A percentile compares a stretch with the other conserved stretches of the same genome.
Conservation (phyloP, 2,329 filamentous ascomycete genomes). For the Pyricularia pennisetigena region DNA sequence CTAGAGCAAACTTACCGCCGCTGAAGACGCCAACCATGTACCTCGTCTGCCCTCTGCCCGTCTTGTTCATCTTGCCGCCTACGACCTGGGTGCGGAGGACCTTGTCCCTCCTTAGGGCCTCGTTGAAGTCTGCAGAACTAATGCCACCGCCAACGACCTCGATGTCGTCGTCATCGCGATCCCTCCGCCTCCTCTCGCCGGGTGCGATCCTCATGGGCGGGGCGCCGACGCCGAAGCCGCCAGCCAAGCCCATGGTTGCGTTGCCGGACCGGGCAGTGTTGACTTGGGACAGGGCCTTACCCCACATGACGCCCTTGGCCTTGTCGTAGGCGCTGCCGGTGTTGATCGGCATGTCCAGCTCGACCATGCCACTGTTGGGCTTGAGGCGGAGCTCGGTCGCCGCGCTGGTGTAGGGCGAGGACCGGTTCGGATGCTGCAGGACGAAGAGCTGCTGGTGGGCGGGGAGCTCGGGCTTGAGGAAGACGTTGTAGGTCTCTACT, state of each 20-base stretch:
- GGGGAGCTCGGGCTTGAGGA: conserved; percentile 65
- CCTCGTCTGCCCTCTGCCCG: conserved; percentile 58
- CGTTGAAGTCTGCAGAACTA: conserved; percentile 48
- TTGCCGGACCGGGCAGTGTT: conserved; percentile 50
- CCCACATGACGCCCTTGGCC: conserved; percentile 74
- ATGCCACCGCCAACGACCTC: conserved; percentile 31
- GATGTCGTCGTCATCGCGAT: neutral
- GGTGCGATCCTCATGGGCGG: conserved; percentile 17
- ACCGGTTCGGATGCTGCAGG: conserved; percentile 81
- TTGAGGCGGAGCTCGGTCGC: conserved; percentile 69
- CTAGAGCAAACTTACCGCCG: conserved; percentile 47
- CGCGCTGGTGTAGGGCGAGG: conserved; percentile 39
- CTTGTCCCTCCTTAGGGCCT: conserved; percentile 58
- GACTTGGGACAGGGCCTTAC: conserved; percentile 59
- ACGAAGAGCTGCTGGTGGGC: conserved; percentile 60
- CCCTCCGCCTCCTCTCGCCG: conserved; percentile 4
- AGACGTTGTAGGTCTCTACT: conserved; percentile 70
- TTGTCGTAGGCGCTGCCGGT: conserved; percentile 69
- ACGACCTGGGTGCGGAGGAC: conserved; percentile 75
- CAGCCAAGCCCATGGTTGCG: conserved; percentile 54
- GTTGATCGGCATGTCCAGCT: conserved; percentile 82
- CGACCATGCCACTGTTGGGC: conserved; percentile 69
- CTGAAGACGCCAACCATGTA: conserved; percentile 94
- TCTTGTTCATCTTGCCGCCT: conserved; percentile 59
- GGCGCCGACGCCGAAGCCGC: conserved; percentile 59